phyloP scores from a whole-genome alignment of 768 basidiomycete species.

The Pluteus cervinus region DNA sequence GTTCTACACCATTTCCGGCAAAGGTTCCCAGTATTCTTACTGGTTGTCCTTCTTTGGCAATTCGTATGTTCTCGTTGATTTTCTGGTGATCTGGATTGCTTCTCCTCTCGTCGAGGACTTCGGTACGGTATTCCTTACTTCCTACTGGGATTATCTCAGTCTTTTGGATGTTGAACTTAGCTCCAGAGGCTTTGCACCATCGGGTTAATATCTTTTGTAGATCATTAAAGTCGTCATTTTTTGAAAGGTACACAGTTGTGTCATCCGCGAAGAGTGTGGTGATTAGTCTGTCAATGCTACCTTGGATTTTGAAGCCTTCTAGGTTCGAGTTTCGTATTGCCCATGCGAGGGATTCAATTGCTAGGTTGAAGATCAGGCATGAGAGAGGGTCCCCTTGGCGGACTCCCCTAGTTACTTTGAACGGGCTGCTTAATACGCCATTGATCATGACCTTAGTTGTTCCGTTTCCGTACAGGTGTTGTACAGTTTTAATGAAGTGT shows the following conservation, averaged over 20 bases:
- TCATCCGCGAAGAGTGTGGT: conserved; percentile 35
- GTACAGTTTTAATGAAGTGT: conserved; percentile 19
- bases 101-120: conserved; percentile 7
- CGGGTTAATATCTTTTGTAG: conserved; percentile 20
- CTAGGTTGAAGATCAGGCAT: conserved; percentile 32
- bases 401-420: conserved; percentile 23
- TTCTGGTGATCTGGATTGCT: background rate
- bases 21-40: conserved; percentile 25
- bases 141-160: conserved; percentile 33
- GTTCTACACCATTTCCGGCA: conserved; percentile 21
- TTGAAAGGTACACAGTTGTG: conserved; percentile 28
- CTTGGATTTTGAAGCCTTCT: conserved; percentile 17
- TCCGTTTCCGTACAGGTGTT: conserved; percentile 22
- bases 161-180: conserved; percentile 36
- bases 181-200: conserved; percentile 36
- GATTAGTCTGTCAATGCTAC: conserved; percentile 14
- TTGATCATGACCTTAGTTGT: conserved; percentile 26
- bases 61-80: conserved; percentile 16
- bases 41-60: conserved; percentile 20
- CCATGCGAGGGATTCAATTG: conserved; percentile 32
- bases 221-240: conserved; percentile 16
- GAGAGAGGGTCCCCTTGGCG: conserved; percentile 33
- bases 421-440: conserved; percentile 17
- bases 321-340: conserved; percentile 22
- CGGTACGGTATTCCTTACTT: conserved; percentile 9